These are phyloP conservation scores for Rhytidhysteron rufulum DNA, from an alignment of 2,329 filamentous ascomycete genomes.

Conservation along the genomic window DNA sequence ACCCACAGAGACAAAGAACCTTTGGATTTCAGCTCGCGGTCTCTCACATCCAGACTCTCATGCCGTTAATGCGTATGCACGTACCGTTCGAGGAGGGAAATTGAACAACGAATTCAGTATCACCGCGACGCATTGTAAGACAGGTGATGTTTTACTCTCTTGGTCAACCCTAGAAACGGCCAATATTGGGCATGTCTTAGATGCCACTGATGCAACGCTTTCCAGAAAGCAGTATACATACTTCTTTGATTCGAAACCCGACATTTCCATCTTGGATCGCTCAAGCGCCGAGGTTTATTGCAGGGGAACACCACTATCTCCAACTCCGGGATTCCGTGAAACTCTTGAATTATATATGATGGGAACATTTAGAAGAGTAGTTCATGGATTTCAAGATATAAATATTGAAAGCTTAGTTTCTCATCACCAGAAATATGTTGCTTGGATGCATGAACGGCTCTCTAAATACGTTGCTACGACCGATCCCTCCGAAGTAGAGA, in stretches of 20 bases:
- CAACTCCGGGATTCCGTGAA: neutral
- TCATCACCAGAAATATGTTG: constrained; percentile 2
- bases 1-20: constrained; percentile 1
- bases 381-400: constrained; percentile 1
- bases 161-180: neutral
- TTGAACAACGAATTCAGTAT: constrained; percentile 1
- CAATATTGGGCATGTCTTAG: neutral
- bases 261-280: neutral
- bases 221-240: neutral
- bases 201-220: neutral
- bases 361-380: too few relatives aligned
- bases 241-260: constrained; percentile 6
- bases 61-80: neutral
- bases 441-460: constrained; percentile 1
- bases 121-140: neutral
- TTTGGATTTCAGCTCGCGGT: constrained; percentile 4
- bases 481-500: neutral
- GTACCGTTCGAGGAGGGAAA: neutral
- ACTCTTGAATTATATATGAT: neutral
- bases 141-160: neutral
- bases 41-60: neutral
- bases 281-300: neutral
- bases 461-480: neutral
- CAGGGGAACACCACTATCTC: neutral
- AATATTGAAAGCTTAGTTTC: neutral